phyloP scores from a whole-genome alignment of 108 stramenopile species.

The Seminavis robusta region DNA sequence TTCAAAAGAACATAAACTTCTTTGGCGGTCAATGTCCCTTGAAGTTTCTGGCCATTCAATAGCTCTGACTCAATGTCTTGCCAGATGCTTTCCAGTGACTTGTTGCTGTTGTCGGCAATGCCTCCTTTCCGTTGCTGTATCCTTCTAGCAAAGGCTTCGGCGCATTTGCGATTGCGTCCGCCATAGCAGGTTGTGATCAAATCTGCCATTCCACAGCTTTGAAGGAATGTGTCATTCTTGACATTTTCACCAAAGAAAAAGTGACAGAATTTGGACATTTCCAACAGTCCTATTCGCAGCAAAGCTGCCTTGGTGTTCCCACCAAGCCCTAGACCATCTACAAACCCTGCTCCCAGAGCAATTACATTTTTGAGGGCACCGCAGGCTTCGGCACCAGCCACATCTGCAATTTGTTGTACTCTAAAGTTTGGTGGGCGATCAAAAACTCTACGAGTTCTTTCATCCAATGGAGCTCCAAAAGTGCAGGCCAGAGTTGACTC shows the following conservation, averaged over 20 bases:
- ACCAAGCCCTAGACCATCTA: slow-evolving; percentile 90
- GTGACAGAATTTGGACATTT: slow-evolving; percentile 90
- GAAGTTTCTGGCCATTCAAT: slow-evolving; percentile 92
- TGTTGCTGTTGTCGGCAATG: slow-evolving; percentile 8
- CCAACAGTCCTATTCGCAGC: slow-evolving; percentile 84
- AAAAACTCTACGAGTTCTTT: slow-evolving; percentile 74
- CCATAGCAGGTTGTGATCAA: slow-evolving; percentile 97
- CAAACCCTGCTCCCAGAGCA: slow-evolving; percentile 95
- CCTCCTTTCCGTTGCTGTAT: slow-evolving; percentile 9
- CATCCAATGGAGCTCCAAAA: slow-evolving; percentile 68
- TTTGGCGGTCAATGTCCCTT: slow-evolving; percentile 83
- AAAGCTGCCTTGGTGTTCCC: slow-evolving; percentile 97
- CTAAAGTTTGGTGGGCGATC: slow-evolving; percentile 79
- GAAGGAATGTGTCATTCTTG: slow-evolving; percentile 77
- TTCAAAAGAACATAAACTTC: slow-evolving; percentile 80
- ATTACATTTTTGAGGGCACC: slow-evolving; percentile 97
- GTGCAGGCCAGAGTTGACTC: slow-evolving; percentile 92
- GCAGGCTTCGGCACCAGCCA: slow-evolving; percentile 91
- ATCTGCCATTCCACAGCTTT: slow-evolving; percentile 96
- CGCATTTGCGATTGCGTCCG: slow-evolving; percentile 93
- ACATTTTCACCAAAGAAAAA: slow-evolving; percentile 73
- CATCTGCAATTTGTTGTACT: slow-evolving; percentile 82
- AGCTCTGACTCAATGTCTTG: slow-evolving; percentile 75
- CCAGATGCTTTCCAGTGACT: slow-evolving; percentile 40
- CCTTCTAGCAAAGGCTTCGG: slow-evolving; percentile 82